A percentile compares a stretch with the other conserved stretches of the same genome.
Conservation (phyloP, 257 asterid species). For the Solanum raphanifolium region DNA sequence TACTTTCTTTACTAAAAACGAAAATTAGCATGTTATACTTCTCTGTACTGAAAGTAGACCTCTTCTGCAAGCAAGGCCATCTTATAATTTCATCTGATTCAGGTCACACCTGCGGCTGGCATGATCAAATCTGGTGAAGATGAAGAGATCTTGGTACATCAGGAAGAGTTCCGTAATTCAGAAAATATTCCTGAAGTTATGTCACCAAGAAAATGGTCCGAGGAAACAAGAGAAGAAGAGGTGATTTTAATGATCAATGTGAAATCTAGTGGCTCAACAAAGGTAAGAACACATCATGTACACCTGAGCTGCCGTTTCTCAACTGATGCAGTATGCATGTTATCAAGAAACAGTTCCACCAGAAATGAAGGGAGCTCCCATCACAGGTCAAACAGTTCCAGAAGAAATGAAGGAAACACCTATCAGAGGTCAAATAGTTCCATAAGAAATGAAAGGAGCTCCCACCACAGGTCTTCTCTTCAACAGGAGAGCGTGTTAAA, state of each 20-base stretch:
- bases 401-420: not conserved
- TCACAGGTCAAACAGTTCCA: slow-evolving; percentile 9
- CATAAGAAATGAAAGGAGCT: slow-evolving; percentile 26
- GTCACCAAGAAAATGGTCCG: slow-evolving; percentile 79
- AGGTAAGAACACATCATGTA: slow-evolving; percentile 33
- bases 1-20: not conserved
- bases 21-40: not conserved
- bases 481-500: slow-evolving; percentile 2
- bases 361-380: slow-evolving; percentile 30
- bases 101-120: slow-evolving; percentile 79
- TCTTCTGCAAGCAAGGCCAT: not conserved
- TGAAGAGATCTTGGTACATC: slow-evolving; percentile 45
- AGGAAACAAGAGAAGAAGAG: slow-evolving; percentile 68
- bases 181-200: slow-evolving; percentile 56
- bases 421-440: slow-evolving; percentile 9
- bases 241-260: slow-evolving; percentile 46
- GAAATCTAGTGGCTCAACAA: slow-evolving; percentile 41
- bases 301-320: slow-evolving; percentile 37
- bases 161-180: slow-evolving; percentile 45
- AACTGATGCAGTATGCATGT: slow-evolving; percentile 9
- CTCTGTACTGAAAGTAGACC: not conserved
- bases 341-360: slow-evolving; percentile 25
- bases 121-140: slow-evolving; percentile 45
- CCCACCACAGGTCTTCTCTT: slow-evolving; percentile 11
- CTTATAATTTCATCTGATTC: slow-evolving; percentile 5